Base-by-base conservation (phyloP, 2,329 filamentous ascomycete genomes). In the Claviceps sp. region DNA sequence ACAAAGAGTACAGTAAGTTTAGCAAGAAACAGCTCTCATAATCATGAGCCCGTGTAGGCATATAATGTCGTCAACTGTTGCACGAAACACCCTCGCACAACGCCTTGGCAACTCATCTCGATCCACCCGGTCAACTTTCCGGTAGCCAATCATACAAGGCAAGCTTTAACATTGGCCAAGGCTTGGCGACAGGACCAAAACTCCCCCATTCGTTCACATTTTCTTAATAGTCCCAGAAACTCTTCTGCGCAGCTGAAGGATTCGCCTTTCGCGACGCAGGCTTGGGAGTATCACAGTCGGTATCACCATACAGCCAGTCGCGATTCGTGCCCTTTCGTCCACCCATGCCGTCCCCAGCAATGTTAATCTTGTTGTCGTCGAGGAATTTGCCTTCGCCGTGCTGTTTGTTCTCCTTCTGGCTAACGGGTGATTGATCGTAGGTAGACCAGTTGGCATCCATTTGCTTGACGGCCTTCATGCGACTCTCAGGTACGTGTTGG, bases 401-500 rank as follows among this genome's bases (percentile, higher is more conserved):
- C 64, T 65, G 52, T 67, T 61, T 55, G 62, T 78, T 78, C 62
- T 78, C 75, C 60, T 78, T 78, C 51, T 75, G 72, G n/a, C 61
- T 54, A 2, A 62, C 65, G 7, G 78, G 77, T 2, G 79, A 81
- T 59, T 74, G 63, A 52, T 82, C 78, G 56, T 78, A 75, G 13
- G 70, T 57, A 1, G 70, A 68, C 80, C 80, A 82, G 64, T 74
- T 80, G 47, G 82, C 71, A 60, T 85, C 78, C 81, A 89, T 85
- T 74, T 80, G 84, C 68, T 85, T 82, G 50, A 87, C 78, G 3
- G 76, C 82, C 69, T 88, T 87, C 65, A 79, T 75, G 57, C 79
- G 80, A 56, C 81, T 78, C 51, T 80, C 75, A 50, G 76, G 66
- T 19, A 81, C 62, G 19, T 69, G 70, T 62, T 73, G 65, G 61